A percentile compares a stretch with the other conserved stretches of the same genome.
Evolutionary conservation across 2,329 filamentous ascomycete genomes (phyloP).

Genomic region (Lasiodiplodia theobromae): DNA sequence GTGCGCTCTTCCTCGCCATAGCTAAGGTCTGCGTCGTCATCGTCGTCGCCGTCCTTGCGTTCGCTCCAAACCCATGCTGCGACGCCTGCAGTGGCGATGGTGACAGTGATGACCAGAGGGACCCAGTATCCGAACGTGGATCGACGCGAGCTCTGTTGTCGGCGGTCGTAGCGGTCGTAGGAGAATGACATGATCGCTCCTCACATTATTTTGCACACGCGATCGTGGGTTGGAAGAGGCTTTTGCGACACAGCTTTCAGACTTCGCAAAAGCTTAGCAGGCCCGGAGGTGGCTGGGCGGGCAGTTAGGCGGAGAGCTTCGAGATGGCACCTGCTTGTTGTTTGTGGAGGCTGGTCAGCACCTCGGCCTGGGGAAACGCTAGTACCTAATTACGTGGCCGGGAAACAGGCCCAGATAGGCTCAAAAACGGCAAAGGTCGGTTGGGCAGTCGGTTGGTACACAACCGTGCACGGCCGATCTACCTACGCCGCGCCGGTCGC

Average conservation of each 20-base stretch:
- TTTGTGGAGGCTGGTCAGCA: slow-evolving; percentile 23
- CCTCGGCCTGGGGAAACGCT: slow-evolving; percentile 16
- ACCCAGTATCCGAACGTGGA: slow-evolving; percentile 82
- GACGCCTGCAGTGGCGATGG: slow-evolving; percentile 83
- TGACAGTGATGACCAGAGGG: slow-evolving; percentile 84
- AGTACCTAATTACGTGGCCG: slow-evolving; percentile 9
- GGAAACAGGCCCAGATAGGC: background rate
- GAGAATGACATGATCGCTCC: slow-evolving; percentile 47
- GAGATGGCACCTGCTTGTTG: slow-evolving; percentile 19
- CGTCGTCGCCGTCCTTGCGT: slow-evolving; percentile 72
- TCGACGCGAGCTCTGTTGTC: slow-evolving; percentile 59
- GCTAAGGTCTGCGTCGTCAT: slow-evolving; percentile 45
- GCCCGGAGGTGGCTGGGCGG: slow-evolving; percentile 25
- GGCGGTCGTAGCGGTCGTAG: slow-evolving; percentile 66
- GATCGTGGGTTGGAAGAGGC: background rate
- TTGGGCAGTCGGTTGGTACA: too few species aligned
- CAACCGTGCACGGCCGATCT: background rate
- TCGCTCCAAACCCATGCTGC: slow-evolving; percentile 96
- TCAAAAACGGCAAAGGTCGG: slow-evolving; percentile 13
- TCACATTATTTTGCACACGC: slow-evolving; percentile 26
- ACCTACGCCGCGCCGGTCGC: background rate
- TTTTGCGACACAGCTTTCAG: background rate
- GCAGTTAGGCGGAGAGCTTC: slow-evolving; percentile 19
- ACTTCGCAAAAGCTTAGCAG: background rate
- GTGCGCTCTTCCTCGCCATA: slow-evolving; percentile 22